phyloP scores from a whole-genome alignment of 331 rosid species.

The Malus hybrid region DNA sequence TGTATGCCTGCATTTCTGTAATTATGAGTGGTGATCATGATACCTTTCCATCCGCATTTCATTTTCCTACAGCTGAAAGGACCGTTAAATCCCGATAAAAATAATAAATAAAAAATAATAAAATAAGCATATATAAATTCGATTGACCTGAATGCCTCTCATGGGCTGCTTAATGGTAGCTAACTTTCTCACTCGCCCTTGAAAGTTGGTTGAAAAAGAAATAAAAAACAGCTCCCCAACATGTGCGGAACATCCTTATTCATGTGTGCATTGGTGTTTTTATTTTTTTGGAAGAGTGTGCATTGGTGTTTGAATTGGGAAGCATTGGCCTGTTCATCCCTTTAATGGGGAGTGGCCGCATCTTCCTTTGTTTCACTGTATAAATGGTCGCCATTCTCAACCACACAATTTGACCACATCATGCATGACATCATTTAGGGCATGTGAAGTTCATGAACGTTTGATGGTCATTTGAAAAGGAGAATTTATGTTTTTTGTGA shows the following conservation, averaged over 20 bases:
- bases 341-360: neutral
- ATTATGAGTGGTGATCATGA: neutral
- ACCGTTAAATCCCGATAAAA: no score
- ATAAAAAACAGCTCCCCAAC: neutral
- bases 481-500: no score
- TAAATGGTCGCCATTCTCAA: neutral
- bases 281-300: neutral
- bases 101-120: no score
- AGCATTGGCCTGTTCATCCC: neutral
- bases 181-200: conserved; percentile 35
- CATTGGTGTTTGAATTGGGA: neutral
- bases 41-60: neutral
- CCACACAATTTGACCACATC: neutral
- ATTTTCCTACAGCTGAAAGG: no score
- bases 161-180: conserved; percentile 24
- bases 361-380: neutral
- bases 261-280: neutral
- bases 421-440: neutral
- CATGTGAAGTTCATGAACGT: neutral
- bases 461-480: neutral
- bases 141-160: neutral
- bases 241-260: neutral
- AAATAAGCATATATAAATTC: neutral
- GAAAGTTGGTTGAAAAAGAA: conserved; percentile 42
- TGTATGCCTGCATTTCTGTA: neutral